These are phyloP conservation scores for Myriosclerotinia scirpicola DNA, from an alignment of 2,329 filamentous ascomycete species.

Conservation along the genomic window DNA sequence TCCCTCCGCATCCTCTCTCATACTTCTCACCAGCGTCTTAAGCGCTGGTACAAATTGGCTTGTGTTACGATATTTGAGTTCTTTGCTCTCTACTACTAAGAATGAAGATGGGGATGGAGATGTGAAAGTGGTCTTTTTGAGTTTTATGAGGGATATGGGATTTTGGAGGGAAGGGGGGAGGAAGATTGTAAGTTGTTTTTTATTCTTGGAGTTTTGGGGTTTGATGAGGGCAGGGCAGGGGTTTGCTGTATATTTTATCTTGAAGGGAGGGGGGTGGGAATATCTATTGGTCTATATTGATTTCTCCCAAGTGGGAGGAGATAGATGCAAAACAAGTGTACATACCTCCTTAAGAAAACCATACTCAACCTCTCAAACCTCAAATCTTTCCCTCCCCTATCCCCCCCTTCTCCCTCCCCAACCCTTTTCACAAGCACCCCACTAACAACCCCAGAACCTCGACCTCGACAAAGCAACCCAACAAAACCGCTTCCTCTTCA, in stretches of 20 bases:
- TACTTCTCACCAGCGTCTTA: constrained; percentile 67
- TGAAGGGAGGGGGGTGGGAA: too few species aligned
- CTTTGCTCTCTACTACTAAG: constrained; percentile 16
- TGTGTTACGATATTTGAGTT: constrained; percentile 54
- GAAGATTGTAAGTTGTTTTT: constrained; percentile 56
- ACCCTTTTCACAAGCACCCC: background rate
- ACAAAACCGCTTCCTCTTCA: constrained; percentile 64
- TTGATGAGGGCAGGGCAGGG: background rate
- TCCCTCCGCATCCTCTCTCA: constrained; percentile 58
- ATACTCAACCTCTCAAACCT: background rate
- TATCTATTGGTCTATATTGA: background rate
- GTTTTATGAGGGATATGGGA: constrained; percentile 73
- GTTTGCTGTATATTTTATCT: too few species aligned
- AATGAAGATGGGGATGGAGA: constrained; percentile 30
- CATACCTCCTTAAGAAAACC: too few species aligned
- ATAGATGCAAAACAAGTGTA: background rate
- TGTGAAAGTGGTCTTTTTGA: constrained; percentile 69
- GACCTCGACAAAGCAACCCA: constrained; percentile 63
- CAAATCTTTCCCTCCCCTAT: too few species aligned
- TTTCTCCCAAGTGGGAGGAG: background rate
- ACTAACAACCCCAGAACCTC: constrained; percentile 53
- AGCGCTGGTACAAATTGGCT: constrained; percentile 67
- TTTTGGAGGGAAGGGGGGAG: constrained; percentile 76
- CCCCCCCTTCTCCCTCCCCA: background rate
- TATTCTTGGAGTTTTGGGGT: constrained; percentile 11